Percentiles rank a stretch among this genome's conserved stretches.
phyloP scores from a whole-genome alignment of 2,329 filamentous ascomycete species.

The Tolypocladium sp. region DNA sequence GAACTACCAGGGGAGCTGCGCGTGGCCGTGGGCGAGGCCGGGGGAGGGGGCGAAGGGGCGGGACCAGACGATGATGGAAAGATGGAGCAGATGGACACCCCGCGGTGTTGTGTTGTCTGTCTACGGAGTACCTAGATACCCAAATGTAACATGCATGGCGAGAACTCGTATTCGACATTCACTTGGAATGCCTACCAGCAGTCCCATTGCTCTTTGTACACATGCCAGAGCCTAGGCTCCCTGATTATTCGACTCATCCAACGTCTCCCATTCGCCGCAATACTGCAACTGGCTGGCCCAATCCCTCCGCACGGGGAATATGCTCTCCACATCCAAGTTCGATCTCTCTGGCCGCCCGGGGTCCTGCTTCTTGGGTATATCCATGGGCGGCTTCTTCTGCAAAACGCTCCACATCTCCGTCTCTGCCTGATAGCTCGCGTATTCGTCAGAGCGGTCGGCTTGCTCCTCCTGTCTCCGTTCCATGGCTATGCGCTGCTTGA shows the following conservation, averaged over 20 bases:
- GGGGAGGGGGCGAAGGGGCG: conserved; percentile 19
- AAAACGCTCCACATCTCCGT: conserved; percentile 35
- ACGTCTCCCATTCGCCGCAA: conserved; percentile 33
- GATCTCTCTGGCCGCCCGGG: conserved; percentile 17
- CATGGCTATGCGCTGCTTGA: conserved; percentile 27
- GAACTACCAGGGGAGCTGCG: conserved; percentile 23
- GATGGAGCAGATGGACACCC: conserved; percentile 3
- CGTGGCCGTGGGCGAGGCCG: conserved; percentile 24
- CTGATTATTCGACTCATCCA: neutral
- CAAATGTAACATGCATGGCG: neutral
- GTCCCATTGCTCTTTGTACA: neutral
- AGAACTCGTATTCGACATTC: neutral
- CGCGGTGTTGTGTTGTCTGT: neutral
- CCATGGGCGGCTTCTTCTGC: conserved; percentile 25
- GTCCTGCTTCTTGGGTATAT: conserved; percentile 19
- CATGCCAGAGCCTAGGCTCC: neutral
- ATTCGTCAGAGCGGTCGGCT: conserved; percentile 32
- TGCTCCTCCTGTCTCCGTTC: conserved; percentile 34
- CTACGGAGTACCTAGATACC: neutral
- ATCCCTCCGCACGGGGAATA: conserved; percentile 24
- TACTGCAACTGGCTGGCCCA: conserved; percentile 30
- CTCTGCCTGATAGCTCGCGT: conserved; percentile 31
- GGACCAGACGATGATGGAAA: conserved; percentile 11
- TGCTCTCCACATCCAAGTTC: conserved; percentile 22
- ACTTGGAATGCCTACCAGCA: neutral